Base-by-base conservation (phyloP, 108 stramenopile genomes). In the Fragilariopsis cylindrus region DNA sequence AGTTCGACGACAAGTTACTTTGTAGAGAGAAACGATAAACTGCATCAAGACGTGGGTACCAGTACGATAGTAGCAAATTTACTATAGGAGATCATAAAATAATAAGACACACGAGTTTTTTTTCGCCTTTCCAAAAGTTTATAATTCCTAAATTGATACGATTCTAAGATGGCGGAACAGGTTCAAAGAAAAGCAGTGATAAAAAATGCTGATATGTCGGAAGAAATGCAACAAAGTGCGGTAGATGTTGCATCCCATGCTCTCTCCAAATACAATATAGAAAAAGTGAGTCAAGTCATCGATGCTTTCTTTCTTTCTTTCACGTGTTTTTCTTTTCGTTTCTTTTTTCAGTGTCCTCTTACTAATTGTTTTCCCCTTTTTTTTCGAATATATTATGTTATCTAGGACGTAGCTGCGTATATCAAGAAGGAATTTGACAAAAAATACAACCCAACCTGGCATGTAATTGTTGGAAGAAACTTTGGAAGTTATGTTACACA, bases 401-500 rank as follows among this genome's bases (percentile, higher is more conserved):
- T 75, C 73, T 69, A 95, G 97, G 99, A 99, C 82, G 97, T 99
- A 69, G 99, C 99, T 6, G 98, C 98, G 42, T 98, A 94, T 73
- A 98, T 99, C 76, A 99, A 99, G 82, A 99, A 99, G 79, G 99
- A 99, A 85, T 99, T 99, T 70, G 99, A 99, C 88, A 97, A 97
- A 80, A 99, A 98, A 73, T 94, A 98, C 88, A 95, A 88, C 69
- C 98, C 99, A 42, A 99, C 98, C 47, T 99, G 99, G 99, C 96
- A 96, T 70, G 87, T 46, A 11, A 41, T 74, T n/a, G 93, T 88
- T 55, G 87, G 87, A 63, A 58, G 87, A 64, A 88, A 88, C 75
- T 88, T 88, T 65, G 87, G 87, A 15, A 83, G 82, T 66, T 85
- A 88, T 63, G 85, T 85, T 18, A 88, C 87, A 50, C 87, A 88